Conservation (phyloP, 2,329 filamentous ascomycete species). For the Bipolaris gigantea region DNA sequence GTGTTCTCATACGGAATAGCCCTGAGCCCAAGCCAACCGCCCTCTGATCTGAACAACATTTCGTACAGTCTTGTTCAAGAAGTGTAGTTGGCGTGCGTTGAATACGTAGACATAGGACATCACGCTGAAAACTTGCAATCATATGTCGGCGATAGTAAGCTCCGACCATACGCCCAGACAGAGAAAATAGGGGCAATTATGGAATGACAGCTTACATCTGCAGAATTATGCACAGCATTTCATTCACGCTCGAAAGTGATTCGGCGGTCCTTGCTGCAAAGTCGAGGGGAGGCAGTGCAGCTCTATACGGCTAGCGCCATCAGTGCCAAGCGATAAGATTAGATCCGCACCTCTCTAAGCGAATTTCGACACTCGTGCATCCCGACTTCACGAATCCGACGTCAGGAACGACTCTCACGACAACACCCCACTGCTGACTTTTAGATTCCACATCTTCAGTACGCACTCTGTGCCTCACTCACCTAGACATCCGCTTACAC, state of each 20-base stretch:
- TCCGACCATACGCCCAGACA: neutral
- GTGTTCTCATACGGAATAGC: no score
- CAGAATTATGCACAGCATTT: neutral
- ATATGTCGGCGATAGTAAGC: neutral
- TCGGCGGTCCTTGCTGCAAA: neutral
- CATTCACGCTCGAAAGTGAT: neutral
- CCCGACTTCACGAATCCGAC: constrained; percentile 18
- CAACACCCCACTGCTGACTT: constrained; percentile 42
- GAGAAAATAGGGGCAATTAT: neutral
- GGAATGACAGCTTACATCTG: neutral
- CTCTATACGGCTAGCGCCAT: constrained; percentile 6
- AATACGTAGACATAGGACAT: neutral
- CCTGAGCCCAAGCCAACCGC: no score
- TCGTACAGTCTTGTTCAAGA: neutral
- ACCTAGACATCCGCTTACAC: constrained; percentile 22
- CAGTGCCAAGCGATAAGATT: constrained; percentile 38
- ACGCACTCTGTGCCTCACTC: constrained; percentile 19
- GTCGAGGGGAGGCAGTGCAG: neutral
- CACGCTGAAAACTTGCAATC: neutral
- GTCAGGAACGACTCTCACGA: constrained; percentile 32
- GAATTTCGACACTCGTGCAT: constrained; percentile 29
- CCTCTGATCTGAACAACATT: neutral
- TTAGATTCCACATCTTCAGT: constrained; percentile 44
- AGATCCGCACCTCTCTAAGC: constrained; percentile 29
- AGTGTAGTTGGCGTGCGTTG: neutral